These are phyloP conservation scores for Aspergillus bombycis DNA, from an alignment of 2,329 filamentous ascomycete species.

Conservation along the genomic window DNA sequence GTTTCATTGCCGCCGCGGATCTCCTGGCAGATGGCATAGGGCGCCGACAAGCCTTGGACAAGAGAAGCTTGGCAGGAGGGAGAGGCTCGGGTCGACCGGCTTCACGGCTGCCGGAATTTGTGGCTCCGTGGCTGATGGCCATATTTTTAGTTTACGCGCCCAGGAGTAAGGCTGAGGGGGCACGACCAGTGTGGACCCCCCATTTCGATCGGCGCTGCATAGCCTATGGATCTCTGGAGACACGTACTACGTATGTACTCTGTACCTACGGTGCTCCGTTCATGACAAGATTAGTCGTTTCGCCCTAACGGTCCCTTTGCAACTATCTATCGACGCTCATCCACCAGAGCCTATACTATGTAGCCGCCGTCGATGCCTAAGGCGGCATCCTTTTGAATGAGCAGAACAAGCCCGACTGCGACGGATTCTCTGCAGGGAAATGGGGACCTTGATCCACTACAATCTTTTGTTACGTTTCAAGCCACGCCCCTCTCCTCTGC, in stretches of 20 bases:
- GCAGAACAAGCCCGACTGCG: not conserved
- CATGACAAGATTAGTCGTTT: no score
- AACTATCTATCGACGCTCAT: not conserved
- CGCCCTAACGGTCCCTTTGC: not conserved
- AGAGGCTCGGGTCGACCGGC: conserved; percentile 10
- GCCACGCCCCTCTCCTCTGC: not conserved
- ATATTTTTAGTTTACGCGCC: conserved; percentile 6
- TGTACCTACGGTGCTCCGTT: not conserved
- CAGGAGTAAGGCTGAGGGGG: conserved; percentile 5
- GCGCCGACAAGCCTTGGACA: conserved; percentile 30
- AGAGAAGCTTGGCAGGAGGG: conserved; percentile 27
- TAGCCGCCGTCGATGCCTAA: not conserved
- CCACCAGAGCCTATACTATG: not conserved
- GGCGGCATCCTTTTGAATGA: not conserved
- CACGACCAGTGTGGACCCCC: not conserved
- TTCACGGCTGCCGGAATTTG: not conserved
- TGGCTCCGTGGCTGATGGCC: conserved; percentile 7
- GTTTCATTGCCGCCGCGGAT: not conserved
- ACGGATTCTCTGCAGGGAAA: not conserved
- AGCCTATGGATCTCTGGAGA: not conserved
- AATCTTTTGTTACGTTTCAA: not conserved
- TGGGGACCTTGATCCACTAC: not conserved
- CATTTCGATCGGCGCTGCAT: not conserved
- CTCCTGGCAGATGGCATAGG: conserved; percentile 21
- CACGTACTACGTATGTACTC: not conserved